phyloP scores from a whole-genome alignment of 768 basidiomycete species.

The Pulveroboletus sp. region DNA sequence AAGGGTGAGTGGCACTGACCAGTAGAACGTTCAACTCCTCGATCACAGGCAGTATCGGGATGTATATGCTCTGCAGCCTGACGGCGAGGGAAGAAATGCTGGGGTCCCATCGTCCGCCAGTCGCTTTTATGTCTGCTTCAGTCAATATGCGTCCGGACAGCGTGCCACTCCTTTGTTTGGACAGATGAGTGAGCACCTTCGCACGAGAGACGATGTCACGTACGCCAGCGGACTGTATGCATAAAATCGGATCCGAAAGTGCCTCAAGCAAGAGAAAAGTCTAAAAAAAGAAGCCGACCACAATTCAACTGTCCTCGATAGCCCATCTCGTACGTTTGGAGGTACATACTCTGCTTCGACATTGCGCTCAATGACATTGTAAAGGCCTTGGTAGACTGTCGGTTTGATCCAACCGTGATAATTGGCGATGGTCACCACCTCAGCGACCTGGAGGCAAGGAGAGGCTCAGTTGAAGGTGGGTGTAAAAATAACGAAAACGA shows the following conservation, averaged over 20 bases:
- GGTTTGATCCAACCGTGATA: conserved; percentile 46
- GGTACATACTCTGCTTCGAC: conserved; percentile 9
- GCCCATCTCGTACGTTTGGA: too few relatives aligned
- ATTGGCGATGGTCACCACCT: conserved; percentile 39
- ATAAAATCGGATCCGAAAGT: conserved; percentile 39
- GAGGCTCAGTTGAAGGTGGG: background rate
- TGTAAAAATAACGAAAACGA: background rate
- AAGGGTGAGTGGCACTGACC: background rate
- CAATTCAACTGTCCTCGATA: too few relatives aligned
- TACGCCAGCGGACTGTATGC: conserved; percentile 24
- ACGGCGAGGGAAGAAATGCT: background rate
- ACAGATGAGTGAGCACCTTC: background rate
- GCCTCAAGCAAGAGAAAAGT: conserved; percentile 40
- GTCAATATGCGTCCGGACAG: conserved; percentile 11
- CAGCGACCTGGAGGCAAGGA: conserved; percentile 34
- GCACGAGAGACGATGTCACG: background rate
- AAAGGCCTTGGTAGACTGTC: conserved; percentile 46
- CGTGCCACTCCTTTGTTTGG: conserved; percentile 4
- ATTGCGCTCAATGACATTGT: conserved; percentile 41
- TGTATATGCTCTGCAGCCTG: background rate
- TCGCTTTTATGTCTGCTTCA: conserved; percentile 2
- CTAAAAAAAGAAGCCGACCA: conserved; percentile 2
- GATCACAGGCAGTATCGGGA: conserved; percentile 11
- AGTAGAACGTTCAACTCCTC: conserved; percentile 15
- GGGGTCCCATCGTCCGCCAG: conserved; percentile 12